Percentiles rank a stretch among this genome's conserved stretches.
Evolutionary conservation across 805 yeast species (phyloP).

Genomic region (Dipodascopsis uninucleata): DNA sequence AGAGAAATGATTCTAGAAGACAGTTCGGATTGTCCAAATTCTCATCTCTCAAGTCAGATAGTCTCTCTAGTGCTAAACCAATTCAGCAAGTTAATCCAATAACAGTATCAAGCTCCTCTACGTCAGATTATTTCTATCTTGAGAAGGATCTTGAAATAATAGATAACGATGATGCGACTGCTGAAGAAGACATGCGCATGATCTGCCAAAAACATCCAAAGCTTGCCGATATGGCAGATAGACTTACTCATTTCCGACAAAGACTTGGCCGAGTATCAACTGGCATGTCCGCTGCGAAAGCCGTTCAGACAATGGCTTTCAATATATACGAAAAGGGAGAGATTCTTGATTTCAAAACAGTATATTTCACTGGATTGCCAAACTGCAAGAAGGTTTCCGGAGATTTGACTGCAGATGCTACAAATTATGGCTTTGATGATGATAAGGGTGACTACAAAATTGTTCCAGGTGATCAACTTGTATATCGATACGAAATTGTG

Average conservation of each 20-base stretch:
- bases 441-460: slow-evolving; percentile 57
- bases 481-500: slow-evolving; percentile 65
- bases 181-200: slow-evolving; percentile 20
- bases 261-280: slow-evolving; percentile 1
- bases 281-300: slow-evolving; percentile 10
- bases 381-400: slow-evolving; percentile 28
- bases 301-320: slow-evolving; percentile 30
- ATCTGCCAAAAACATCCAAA: slow-evolving; percentile 9
- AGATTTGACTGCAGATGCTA: slow-evolving; percentile 27
- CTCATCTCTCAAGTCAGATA: slow-evolving; percentile 5
- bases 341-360: slow-evolving; percentile 45
- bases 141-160: slow-evolving; percentile 7
- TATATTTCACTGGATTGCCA: slow-evolving; percentile 51
- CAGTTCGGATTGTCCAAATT: background rate
- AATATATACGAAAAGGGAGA: slow-evolving; percentile 62
- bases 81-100: background rate
- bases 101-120: slow-evolving; percentile 11
- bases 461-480: slow-evolving; percentile 63
- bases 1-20: background rate
- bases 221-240: slow-evolving; percentile 12
- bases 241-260: slow-evolving; percentile 6
- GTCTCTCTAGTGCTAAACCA: background rate
- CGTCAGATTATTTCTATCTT: background rate
- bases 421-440: slow-evolving; percentile 73
- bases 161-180: slow-evolving; percentile 16